Percentiles rank a stretch among this genome's conserved stretches.
These are phyloP conservation scores for Suillus subaureus DNA, from an alignment of 768 basidiomycete species.

Conservation along the genomic window DNA sequence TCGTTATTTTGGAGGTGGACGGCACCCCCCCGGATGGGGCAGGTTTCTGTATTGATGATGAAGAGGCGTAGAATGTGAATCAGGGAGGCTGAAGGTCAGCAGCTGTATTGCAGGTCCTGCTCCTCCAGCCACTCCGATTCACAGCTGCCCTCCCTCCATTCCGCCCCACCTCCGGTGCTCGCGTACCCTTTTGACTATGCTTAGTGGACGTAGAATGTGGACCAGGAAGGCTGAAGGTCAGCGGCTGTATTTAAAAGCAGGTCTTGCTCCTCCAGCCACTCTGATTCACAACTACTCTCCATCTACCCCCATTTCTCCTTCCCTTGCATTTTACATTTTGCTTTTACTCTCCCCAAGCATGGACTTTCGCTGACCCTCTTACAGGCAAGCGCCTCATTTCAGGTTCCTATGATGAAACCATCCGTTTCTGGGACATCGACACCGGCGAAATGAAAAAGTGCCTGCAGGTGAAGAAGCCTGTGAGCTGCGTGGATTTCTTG, in stretches of 20 bases:
- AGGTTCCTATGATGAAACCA: no score
- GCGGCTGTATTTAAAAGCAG: neutral
- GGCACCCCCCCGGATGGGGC: no score
- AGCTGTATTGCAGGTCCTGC: neutral
- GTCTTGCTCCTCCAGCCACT: neutral
- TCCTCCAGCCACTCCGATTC: neutral
- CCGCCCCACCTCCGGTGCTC: neutral
- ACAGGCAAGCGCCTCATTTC: no score
- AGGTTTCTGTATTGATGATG: neutral
- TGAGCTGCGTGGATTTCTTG: no score
- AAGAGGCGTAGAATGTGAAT: neutral
- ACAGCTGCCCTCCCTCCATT: neutral
- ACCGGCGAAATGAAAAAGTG: no score
- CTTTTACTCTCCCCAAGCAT: neutral
- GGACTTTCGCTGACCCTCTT: no score
- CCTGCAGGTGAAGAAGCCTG: no score
- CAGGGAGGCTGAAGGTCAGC: neutral
- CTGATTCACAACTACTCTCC: neutral
- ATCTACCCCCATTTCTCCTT: neutral
- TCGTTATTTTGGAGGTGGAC: neutral
- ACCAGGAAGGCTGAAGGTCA: neutral
- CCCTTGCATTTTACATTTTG: neutral
- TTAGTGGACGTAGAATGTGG: neutral
- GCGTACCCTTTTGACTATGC: neutral
- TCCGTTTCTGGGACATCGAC: no score